phyloP scores from a whole-genome alignment of 768 basidiomycete genomes.

The Crepidotus variabilis region DNA sequence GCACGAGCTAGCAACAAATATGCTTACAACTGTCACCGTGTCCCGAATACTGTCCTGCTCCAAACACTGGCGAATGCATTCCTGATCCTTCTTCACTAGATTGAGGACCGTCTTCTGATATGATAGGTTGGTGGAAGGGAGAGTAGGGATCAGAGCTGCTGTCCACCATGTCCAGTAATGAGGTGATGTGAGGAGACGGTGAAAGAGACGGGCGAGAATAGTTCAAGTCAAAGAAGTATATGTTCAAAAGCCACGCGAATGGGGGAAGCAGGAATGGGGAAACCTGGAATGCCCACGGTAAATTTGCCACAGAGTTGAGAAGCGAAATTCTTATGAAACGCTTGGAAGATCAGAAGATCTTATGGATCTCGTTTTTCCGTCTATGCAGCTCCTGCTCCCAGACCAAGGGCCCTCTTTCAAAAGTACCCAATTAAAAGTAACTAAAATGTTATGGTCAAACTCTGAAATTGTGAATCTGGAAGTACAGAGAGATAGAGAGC shows the following conservation, averaged over 20 bases:
- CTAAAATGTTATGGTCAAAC: not conserved
- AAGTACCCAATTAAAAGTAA: not conserved
- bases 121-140: slow-evolving; percentile 47
- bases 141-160: slow-evolving; percentile 54
- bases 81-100: slow-evolving; percentile 77
- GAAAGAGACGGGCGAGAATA: slow-evolving; percentile 14
- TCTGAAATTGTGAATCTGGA: not conserved
- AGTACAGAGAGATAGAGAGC: not conserved
- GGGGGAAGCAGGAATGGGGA: slow-evolving; percentile 30
- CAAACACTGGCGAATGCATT: slow-evolving; percentile 69
- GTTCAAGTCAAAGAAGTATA: slow-evolving; percentile 19
- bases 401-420: slow-evolving; percentile 1
- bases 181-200: slow-evolving; percentile 20
- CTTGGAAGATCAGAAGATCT: slow-evolving; percentile 35
- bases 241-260: slow-evolving; percentile 44
- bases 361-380: slow-evolving; percentile 19
- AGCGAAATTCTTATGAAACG: slow-evolving; percentile 26
- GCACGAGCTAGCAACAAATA: slow-evolving; percentile 39
- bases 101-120: slow-evolving; percentile 62
- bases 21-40: slow-evolving; percentile 52
- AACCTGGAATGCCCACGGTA: slow-evolving; percentile 41
- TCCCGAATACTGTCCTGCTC: slow-evolving; percentile 39
- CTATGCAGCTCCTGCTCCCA: not conserved
- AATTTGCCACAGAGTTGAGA: slow-evolving; percentile 23
- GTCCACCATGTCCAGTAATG: slow-evolving; percentile 48